Evolutionary conservation across 768 basidiomycete genomes (phyloP), one percentile per base, ranked within the genome.

Genomic region (Lyophyllum shimeji): DNA sequence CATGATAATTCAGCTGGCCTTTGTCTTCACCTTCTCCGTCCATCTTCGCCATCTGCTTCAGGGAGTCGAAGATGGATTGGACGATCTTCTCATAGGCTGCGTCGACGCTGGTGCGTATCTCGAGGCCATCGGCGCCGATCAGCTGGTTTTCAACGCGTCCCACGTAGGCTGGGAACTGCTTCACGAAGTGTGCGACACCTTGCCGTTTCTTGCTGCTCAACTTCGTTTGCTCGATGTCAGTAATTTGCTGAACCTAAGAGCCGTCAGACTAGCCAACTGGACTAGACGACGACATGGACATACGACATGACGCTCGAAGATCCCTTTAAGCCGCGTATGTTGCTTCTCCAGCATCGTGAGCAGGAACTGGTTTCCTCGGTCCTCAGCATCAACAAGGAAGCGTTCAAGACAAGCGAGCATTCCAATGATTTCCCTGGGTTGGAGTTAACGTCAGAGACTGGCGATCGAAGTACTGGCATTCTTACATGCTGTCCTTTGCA

Each of bases 41-140:
- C 79, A 96, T 74, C 70, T 97, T 98, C 11, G 95, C 96, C 84
- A 98, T 93, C 58, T 95, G 94, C 71, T 94, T 95, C 58, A 98
- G 70, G 13, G 85, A 89, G 44, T 93, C 95, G 65, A 98, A 95
- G 84, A 98, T 97, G 42, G 86, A 78, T 58, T 89, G 85, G 34
- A 94, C 89, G 42, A 98, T 90, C 62, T 80, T 85, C 67, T 95
- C 94, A 66, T 98, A 97, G 0, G 91, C 88, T 4, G 76, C 73
- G 65, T 98, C 89, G 31, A 97, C 90, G 46, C 74, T 82, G 8
- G 74, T 73, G 29, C 95, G 85, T 59, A 95, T 86, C 64, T 90
- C 90, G 54, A 94, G 78, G 3, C 76, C 82, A 62, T 91, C 87
- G 9, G 85, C 83, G 8, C 86, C 89, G 46, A 87, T 74, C 18